Percentiles rank a stretch among this genome's conserved stretches.
These are phyloP conservation scores for Periconia macrospinosa DNA, from an alignment of 2,329 filamentous ascomycete species.

Conservation along the genomic window DNA sequence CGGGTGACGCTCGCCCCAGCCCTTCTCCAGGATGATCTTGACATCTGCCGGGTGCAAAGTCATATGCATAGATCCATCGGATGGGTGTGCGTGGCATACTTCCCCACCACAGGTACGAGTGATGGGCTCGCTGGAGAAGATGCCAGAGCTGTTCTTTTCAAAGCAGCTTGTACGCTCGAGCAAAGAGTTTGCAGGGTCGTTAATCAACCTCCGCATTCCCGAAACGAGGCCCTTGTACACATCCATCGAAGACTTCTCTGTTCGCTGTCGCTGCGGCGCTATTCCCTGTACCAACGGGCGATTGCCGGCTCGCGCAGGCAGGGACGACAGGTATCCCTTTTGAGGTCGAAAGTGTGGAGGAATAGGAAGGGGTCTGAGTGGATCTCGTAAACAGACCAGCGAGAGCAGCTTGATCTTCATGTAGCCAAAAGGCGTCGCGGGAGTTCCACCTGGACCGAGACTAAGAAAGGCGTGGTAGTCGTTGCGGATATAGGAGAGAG, in stretches of 20 bases:
- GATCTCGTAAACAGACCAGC: conserved; percentile 70
- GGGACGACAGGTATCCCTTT: conserved; percentile 59
- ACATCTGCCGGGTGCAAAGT: conserved; percentile 80
- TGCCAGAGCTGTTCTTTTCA: conserved; percentile 77
- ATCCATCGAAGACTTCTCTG: conserved; percentile 63
- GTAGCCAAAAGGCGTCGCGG: conserved; percentile 73
- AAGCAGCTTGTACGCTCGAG: conserved; percentile 69
- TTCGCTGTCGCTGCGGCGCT: conserved; percentile 77
- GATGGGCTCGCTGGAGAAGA: conserved; percentile 69
- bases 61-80: conserved; percentile 76
- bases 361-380: conserved; percentile 62
- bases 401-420: conserved; percentile 72
- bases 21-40: conserved; percentile 68
- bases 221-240: conserved; percentile 41
- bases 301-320: conserved; percentile 65
- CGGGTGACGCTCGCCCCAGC: conserved; percentile 75
- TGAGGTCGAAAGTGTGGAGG: conserved; percentile 57
- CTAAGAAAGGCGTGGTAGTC: conserved; percentile 77
- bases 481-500: conserved; percentile 56
- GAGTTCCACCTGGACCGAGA: conserved; percentile 79
- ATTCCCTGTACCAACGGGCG: conserved; percentile 73
- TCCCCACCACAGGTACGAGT: conserved; percentile 78
- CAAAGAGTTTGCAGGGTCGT: conserved; percentile 32
- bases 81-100: conserved; percentile 77
- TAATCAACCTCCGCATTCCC: conserved; percentile 22